Evolutionary conservation across 306 rosid genomes (phyloP).

Genomic region (Casuarina glauca): DNA sequence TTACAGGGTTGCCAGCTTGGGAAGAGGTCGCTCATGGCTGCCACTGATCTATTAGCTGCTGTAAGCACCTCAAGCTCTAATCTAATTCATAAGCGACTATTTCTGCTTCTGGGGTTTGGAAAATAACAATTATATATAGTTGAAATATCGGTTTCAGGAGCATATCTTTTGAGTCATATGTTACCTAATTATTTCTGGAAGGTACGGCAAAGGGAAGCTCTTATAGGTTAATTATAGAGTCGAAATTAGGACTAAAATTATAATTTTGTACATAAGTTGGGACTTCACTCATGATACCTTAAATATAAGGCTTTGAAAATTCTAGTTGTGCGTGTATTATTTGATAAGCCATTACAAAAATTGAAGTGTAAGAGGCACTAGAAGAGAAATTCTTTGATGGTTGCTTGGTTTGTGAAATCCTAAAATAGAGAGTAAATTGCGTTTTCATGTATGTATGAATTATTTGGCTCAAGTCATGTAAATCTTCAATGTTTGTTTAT

Average conservation of each 20-base stretch:
- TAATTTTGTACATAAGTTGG: not conserved
- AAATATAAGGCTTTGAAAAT: no score
- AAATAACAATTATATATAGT: slow-evolving; percentile 29
- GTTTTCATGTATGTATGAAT: no score
- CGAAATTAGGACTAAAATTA: no score
- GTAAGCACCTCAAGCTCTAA: slow-evolving; percentile 47
- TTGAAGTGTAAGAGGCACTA: no score
- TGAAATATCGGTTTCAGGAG: slow-evolving; percentile 21
- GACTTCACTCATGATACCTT: not conserved
- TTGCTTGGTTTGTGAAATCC: no score
- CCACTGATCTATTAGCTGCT: slow-evolving; percentile 64
- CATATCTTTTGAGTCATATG: not conserved
- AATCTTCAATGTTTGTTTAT: no score
- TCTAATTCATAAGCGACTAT: slow-evolving; percentile 20
- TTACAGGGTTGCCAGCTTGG: slow-evolving; percentile 77
- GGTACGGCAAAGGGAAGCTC: not conserved
- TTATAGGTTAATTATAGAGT: not conserved
- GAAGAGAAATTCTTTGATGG: no score
- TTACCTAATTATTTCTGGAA: not conserved
- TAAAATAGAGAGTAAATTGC: no score
- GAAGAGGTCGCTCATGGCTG: slow-evolving; percentile 81
- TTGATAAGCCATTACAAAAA: no score
- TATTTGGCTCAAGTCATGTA: no score
- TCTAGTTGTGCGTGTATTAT: no score
- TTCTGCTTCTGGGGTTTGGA: slow-evolving; percentile 16